Conservation (phyloP, 208 protist genomes). For the Trypanosoma cruzi region DNA sequence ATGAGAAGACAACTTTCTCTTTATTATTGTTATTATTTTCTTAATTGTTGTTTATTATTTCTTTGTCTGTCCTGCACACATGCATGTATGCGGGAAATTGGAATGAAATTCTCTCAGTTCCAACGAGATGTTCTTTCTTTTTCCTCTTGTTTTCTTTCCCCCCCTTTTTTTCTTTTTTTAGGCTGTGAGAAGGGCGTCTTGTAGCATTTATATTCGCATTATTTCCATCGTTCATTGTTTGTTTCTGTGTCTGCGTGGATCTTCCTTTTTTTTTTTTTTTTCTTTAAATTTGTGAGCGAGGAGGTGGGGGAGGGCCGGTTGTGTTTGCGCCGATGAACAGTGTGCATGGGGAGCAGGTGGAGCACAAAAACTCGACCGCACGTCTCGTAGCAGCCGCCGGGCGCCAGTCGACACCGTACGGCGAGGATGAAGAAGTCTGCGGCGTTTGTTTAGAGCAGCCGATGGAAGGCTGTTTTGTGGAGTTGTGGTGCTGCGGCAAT, state of each 20-base stretch:
- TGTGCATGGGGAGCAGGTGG: background rate
- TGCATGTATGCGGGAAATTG: no score
- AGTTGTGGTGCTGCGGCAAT: conserved; percentile 87
- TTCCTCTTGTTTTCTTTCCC: no score
- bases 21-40: conserved; percentile 14
- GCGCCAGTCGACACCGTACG: conserved; percentile 21
- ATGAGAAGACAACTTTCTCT: background rate
- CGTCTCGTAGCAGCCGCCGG: background rate
- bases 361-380: background rate
- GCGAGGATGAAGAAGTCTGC: conserved; percentile 75
- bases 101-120: background rate
- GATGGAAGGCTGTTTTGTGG: conserved; percentile 49
- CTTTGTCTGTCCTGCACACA: background rate
- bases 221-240: no score
- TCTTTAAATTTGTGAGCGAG: no score
- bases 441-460: conserved; percentile 85
- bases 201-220: no score
- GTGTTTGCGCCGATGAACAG: no score
- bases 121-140: background rate
- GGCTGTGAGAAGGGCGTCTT: background rate
- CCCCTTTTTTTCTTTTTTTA: conserved; percentile 13
- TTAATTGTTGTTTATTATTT: conserved; percentile 5
- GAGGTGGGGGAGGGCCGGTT: no score
- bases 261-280: background rate
- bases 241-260: background rate